A percentile compares a stretch with the other conserved stretches of the same genome.
These are phyloP conservation scores for Viridothelium virens DNA, from an alignment of 495 filamentous ascomycete genomes.

Conservation along the genomic window DNA sequence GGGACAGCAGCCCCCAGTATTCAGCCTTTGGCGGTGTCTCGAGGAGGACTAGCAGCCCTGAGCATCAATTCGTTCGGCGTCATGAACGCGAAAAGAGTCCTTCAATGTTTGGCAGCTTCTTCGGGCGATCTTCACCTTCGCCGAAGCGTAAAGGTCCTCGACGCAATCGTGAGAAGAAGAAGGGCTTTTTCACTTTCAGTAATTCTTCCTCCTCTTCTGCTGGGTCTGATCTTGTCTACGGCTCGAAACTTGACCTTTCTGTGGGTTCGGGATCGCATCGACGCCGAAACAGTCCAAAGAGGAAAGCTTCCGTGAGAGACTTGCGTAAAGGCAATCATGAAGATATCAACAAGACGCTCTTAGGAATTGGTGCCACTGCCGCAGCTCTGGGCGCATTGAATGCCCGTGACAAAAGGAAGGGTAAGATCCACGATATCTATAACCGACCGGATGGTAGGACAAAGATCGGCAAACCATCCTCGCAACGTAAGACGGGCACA, in stretches of 20 bases:
- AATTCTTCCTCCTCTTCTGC: constrained; percentile 55
- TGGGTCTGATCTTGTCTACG: constrained; percentile 48
- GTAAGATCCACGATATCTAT: constrained; percentile 15
- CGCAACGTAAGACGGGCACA: background rate
- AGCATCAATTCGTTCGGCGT: background rate
- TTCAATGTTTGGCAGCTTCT: constrained; percentile 39
- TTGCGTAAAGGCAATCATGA: constrained; percentile 27
- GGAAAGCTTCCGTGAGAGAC: constrained; percentile 28
- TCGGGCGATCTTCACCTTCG: constrained; percentile 37
- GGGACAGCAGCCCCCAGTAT: background rate
- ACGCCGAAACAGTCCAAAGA: constrained; percentile 10
- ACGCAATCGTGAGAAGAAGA: constrained; percentile 26
- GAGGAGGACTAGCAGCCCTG: background rate
- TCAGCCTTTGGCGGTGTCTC: background rate
- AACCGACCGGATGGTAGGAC: constrained; percentile 9
- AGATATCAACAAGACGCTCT: constrained; percentile 47
- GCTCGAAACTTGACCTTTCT: constrained; percentile 23
- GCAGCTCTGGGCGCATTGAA: constrained; percentile 46
- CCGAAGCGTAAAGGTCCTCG: constrained; percentile 34
- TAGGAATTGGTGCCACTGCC: constrained; percentile 51
- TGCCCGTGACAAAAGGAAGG: constrained; percentile 33
- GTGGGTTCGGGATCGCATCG: constrained; percentile 29
- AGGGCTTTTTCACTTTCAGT: constrained; percentile 54
- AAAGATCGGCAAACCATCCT: constrained; percentile 3
- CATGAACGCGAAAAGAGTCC: constrained; percentile 18